phyloP scores from a whole-genome alignment of 805 yeast species.

The Wickerhamomyces bovis region DNA sequence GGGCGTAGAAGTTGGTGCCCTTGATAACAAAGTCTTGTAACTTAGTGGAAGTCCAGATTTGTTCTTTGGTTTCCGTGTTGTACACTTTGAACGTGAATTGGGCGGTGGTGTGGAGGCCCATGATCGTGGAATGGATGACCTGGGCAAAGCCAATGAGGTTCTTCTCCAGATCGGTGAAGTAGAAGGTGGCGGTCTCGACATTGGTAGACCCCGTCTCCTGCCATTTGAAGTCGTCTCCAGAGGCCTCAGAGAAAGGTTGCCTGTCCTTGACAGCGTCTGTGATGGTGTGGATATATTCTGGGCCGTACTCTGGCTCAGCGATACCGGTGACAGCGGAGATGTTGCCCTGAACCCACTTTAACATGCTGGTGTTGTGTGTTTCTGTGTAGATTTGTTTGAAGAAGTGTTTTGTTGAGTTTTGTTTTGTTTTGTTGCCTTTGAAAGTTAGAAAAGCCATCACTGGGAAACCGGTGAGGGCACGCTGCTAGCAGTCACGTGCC shows the following conservation, averaged over 20 bases:
- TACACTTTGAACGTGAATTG: conserved; percentile 88
- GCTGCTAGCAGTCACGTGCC: neutral
- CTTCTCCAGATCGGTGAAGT: conserved; percentile 57
- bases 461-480: no score
- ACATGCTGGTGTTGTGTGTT: conserved; percentile 34
- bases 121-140: conserved; percentile 86
- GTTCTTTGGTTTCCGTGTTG: conserved; percentile 40
- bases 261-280: conserved; percentile 50
- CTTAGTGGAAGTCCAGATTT: conserved; percentile 87
- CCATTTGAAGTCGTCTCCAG: conserved; percentile 71
- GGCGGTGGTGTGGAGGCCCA: conserved; percentile 84
- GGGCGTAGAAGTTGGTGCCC: conserved; percentile 78
- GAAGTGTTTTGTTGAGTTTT: neutral
- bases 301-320: conserved; percentile 96
- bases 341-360: conserved; percentile 80
- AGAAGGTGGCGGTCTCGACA: conserved; percentile 94
- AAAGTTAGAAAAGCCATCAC: no score
- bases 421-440: no score
- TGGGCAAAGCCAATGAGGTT: conserved; percentile 86
- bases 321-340: conserved; percentile 94
- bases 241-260: conserved; percentile 55
- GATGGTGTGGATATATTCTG: conserved; percentile 85
- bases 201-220: conserved; percentile 69
- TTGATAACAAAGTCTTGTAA: conserved; percentile 69
- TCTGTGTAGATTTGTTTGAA: no score